Conservation (phyloP, 2,329 filamentous ascomycete genomes). For the Alternaria arborescens region DNA sequence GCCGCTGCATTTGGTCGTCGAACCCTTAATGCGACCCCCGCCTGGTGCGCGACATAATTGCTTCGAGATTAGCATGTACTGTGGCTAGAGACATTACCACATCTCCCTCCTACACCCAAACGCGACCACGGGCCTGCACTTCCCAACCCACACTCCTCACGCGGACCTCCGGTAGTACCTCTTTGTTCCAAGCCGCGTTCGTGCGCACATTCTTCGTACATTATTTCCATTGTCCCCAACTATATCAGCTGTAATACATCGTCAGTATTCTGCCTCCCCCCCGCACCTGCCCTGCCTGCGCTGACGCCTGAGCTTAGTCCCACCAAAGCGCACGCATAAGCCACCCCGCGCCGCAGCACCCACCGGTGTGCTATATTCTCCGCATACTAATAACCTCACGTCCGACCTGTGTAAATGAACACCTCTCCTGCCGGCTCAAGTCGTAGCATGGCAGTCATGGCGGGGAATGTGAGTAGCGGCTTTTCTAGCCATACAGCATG, state of each 20-base stretch:
- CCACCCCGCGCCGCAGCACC: conserved; percentile 28
- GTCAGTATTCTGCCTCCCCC: conserved; percentile 26
- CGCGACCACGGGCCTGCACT: conserved; percentile 37
- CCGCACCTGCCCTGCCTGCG: conserved; percentile 28
- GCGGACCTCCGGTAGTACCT: conserved; percentile 13
- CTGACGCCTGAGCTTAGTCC: conserved; percentile 48
- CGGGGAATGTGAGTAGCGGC: conserved; percentile 41
- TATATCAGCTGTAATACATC: conserved; percentile 22
- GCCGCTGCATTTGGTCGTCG: conserved; percentile 31
- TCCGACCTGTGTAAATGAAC: conserved; percentile 27
- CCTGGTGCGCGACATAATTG: conserved; percentile 49
- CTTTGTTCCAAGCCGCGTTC: conserved; percentile 35
- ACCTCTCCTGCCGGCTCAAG: conserved; percentile 22
- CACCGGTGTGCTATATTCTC: conserved; percentile 7
- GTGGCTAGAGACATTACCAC: conserved; percentile 35
- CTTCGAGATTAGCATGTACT: conserved; percentile 52
- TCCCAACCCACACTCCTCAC: conserved; percentile 38
- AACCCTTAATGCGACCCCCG: conserved; percentile 53
- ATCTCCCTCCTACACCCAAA: conserved; percentile 25
- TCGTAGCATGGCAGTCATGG: conserved; percentile 42
- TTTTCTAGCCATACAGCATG: background rate
- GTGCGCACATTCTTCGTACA: conserved; percentile 38
- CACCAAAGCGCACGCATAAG: conserved; percentile 37
- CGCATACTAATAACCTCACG: conserved; percentile 15
- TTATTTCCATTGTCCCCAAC: conserved; percentile 26